A percentile compares a stretch with the other conserved stretches of the same genome.
Evolutionary conservation across 495 filamentous ascomycete species (phyloP).

Genomic region (Melanomma pulvis-pyrius): DNA sequence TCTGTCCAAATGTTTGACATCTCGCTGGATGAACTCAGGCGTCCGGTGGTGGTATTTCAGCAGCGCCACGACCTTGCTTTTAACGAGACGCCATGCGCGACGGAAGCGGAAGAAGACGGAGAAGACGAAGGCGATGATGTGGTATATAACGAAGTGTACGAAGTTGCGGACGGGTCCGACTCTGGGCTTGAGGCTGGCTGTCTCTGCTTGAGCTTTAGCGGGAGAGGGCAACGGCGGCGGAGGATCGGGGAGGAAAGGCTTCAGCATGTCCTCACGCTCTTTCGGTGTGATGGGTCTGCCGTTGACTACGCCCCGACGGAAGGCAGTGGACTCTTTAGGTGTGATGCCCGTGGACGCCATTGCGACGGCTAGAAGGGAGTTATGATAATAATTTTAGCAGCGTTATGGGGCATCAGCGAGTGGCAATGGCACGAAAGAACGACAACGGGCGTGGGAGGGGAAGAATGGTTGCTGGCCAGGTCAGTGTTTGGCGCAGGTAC

Average conservation of each 20-base stretch:
- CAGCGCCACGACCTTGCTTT: slow-evolving; percentile 74
- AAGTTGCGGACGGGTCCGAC: slow-evolving; percentile 68
- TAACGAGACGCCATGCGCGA: slow-evolving; percentile 73
- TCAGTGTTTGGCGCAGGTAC: neutral
- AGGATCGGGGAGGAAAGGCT: slow-evolving; percentile 70
- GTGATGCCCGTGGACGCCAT: slow-evolving; percentile 55
- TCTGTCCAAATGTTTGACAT: slow-evolving; percentile 73
- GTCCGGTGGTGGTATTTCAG: slow-evolving; percentile 92
- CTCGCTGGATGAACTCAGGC: slow-evolving; percentile 83
- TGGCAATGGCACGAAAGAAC: neutral
- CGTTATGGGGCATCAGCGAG: neutral
- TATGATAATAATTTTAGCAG: neutral
- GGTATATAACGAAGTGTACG: slow-evolving; percentile 70
- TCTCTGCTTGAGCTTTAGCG: slow-evolving; percentile 40
- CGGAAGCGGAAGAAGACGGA: slow-evolving; percentile 81
- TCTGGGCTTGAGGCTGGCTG: slow-evolving; percentile 53
- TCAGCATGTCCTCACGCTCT: slow-evolving; percentile 72
- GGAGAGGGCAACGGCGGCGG: slow-evolving; percentile 15
- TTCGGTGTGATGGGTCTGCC: slow-evolving; percentile 62
- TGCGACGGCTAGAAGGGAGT: slow-evolving; percentile 16
- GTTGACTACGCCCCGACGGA: slow-evolving; percentile 65
- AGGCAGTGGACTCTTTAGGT: slow-evolving; percentile 57
- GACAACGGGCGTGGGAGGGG: neutral
- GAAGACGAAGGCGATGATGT: slow-evolving; percentile 77
- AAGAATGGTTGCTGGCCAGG: neutral